Conservation (phyloP, 2,329 filamentous ascomycete genomes). For the Fusarium proliferatum region DNA sequence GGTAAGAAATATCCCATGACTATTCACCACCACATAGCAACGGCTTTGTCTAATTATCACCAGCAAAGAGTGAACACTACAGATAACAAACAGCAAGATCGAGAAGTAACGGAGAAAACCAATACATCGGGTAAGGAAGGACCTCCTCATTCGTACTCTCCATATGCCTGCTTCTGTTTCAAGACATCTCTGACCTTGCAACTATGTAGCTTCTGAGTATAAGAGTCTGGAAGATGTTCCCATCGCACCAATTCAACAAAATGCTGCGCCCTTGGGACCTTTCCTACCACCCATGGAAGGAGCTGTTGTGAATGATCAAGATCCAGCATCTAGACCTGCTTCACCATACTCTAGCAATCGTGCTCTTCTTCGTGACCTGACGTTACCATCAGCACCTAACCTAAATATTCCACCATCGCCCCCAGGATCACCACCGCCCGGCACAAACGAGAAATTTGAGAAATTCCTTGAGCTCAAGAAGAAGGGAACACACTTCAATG, state of each 20-base stretch:
- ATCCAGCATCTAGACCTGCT: slow-evolving; percentile 49
- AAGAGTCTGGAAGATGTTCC: slow-evolving; percentile 19
- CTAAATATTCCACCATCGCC: slow-evolving; percentile 81
- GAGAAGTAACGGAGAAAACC: not conserved
- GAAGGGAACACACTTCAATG: slow-evolving; percentile 81
- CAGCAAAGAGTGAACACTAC: slow-evolving; percentile 11
- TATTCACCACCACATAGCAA: not conserved
- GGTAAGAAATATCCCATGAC: slow-evolving; percentile 14
- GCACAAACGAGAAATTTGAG: slow-evolving; percentile 73
- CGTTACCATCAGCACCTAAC: slow-evolving; percentile 77
- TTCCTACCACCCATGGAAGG: slow-evolving; percentile 50
- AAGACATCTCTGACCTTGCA: not conserved
- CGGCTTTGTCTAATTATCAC: slow-evolving; percentile 8
- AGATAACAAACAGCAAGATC: slow-evolving; percentile 1
- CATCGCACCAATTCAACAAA: slow-evolving; percentile 48
- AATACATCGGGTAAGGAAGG: slow-evolving; percentile 13
- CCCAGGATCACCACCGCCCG: slow-evolving; percentile 66
- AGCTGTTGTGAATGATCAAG: slow-evolving; percentile 33
- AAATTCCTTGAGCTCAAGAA: slow-evolving; percentile 82
- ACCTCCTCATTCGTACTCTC: not conserved
- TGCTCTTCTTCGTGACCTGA: slow-evolving; percentile 75
- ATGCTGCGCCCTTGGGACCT: slow-evolving; percentile 52
- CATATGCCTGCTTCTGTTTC: not conserved
- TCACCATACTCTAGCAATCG: slow-evolving; percentile 78
- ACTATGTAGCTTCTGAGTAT: slow-evolving; percentile 7